Base-by-base conservation (phyloP, 2,329 filamentous ascomycete species). In the Aspergillus viridinutans region DNA sequence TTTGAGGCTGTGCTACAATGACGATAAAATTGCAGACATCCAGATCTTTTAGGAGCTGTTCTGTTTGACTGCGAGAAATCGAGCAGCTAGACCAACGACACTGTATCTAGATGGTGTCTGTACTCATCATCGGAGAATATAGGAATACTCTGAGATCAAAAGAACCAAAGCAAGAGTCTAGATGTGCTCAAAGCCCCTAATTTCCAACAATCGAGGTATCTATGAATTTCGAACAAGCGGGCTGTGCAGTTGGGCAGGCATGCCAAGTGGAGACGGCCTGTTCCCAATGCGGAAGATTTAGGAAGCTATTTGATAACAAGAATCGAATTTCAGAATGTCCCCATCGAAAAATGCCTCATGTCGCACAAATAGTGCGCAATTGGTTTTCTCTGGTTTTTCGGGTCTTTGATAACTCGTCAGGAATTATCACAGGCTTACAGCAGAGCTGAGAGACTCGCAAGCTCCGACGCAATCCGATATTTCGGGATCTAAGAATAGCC, bases 281-380 rank as follows among this genome's bases (percentile, higher is more conserved):
- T 57, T 54, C 55, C 57, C 29, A 49, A 52, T 57, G n/a, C 57
- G 57, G 57, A 54, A 54, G 57, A 59, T 57, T 59, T 59, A 59
- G 57, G 57, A 59, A 59, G 57, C 43, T 12, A 47, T 47, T 47
- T 47, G 43, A 47, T 47, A 47, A 47, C 43, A 47, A 26, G 21
- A 47, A 47, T 23, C 43, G 1, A 47, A 50, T 32, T 29, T 17
- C 48, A 12, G 48, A 35, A 50, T 26, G 28, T 49, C 35, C 32
- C 49, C 26, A 23, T 28, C 8, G 5, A 26, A 47, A 47, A 47
- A 47, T 47, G 43, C 43, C 43, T 26, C 43, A 47, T 26, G 43
- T 47, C 23, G 43, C 20, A 47, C 21, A 9, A 14, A 26, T 47
- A 47, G 20, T 47, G 23, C 23, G 4, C 20, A 47, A 23, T 25